phyloP scores from a whole-genome alignment of 2,329 filamentous ascomycete species.

The Ophiostoma montium region DNA sequence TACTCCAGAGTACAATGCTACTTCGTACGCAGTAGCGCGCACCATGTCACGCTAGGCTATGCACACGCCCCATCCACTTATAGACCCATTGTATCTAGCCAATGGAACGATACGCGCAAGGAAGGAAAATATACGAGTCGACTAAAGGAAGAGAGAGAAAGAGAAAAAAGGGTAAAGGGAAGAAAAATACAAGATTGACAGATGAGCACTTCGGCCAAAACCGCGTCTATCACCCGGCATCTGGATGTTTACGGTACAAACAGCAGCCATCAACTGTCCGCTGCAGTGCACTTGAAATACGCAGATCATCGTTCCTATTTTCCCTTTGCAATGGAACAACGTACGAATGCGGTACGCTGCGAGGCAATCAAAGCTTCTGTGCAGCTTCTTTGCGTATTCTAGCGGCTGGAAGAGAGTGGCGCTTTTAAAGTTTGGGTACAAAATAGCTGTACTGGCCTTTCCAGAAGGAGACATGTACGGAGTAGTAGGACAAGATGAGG shows the following conservation, averaged over 20 bases:
- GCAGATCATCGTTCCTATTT: too few species aligned
- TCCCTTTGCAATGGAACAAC: neutral
- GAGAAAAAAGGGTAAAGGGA: neutral
- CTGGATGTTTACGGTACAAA: too few species aligned
- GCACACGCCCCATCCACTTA: slow-evolving; percentile 1
- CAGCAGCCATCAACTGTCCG: too few species aligned
- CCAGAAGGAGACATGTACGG: too few species aligned
- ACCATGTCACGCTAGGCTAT: neutral
- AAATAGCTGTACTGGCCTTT: too few species aligned
- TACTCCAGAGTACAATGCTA: neutral
- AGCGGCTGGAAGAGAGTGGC: slow-evolving; percentile 15
- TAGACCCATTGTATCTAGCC: neutral
- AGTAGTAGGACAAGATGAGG: too few species aligned
- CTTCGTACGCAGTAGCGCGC: neutral
- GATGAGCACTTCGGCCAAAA: too few species aligned
- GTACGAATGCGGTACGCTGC: neutral
- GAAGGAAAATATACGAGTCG: neutral
- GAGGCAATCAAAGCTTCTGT: slow-evolving; percentile 16
- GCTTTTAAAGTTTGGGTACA: too few species aligned
- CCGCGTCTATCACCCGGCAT: too few species aligned
- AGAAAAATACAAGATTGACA: neutral
- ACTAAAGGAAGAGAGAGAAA: neutral
- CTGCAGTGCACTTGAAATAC: neutral
- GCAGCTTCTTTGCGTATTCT: slow-evolving; percentile 24
- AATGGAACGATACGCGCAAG: slow-evolving; percentile 6